Evolutionary conservation across 164 flowering plant species (phyloP).

Genomic region (Cinnamomum chago): DNA sequence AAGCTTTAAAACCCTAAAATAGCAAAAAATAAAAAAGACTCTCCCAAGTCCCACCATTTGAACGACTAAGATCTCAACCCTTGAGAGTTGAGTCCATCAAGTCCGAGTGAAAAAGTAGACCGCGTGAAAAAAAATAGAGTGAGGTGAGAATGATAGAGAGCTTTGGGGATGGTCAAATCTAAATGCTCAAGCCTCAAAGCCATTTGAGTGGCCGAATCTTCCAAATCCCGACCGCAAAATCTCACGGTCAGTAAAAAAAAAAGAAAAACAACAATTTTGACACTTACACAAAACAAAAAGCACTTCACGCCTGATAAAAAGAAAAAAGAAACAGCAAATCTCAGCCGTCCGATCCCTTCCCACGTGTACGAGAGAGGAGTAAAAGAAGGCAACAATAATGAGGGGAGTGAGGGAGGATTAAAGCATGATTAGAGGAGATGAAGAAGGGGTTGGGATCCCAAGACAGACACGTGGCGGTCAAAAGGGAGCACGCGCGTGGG

Average conservation of each 20-base stretch:
- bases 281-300: not conserved
- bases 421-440: not conserved
- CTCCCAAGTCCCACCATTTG: too few relatives aligned
- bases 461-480: not conserved
- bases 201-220: not conserved
- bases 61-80: too few relatives aligned
- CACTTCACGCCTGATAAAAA: not conserved
- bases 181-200: too few relatives aligned
- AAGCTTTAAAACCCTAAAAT: too few relatives aligned
- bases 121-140: too few relatives aligned
- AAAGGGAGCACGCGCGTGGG: not conserved
- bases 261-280: not conserved
- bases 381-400: not conserved
- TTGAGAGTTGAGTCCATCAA: too few relatives aligned
- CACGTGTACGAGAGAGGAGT: not conserved
- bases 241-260: not conserved
- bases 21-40: too few relatives aligned
- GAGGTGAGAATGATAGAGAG: too few relatives aligned
- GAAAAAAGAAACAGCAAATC: too few relatives aligned
- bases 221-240: constrained; percentile 2
- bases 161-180: too few relatives aligned
- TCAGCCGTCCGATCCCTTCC: not conserved
- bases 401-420: not conserved
- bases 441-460: not conserved
- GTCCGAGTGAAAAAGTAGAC: too few relatives aligned